Evolutionary conservation across 1,284 basidiomycete species (phyloP), one percentile per base, ranked within the genome.

Genomic region (Peniophora sp.): DNA sequence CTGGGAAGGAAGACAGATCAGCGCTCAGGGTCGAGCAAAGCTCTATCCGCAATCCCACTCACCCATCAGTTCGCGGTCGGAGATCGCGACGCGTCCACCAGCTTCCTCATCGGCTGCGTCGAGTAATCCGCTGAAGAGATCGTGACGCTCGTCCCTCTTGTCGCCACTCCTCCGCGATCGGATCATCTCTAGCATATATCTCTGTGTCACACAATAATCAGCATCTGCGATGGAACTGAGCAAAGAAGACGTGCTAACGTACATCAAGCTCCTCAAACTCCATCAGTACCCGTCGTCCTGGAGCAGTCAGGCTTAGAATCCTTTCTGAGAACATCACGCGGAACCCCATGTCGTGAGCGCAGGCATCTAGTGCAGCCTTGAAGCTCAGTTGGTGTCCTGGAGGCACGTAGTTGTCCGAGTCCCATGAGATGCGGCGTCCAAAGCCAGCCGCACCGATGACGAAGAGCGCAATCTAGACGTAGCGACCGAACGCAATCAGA

Each of bases 181-280:
- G 45, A 79, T 73, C 74, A 79, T 76, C 57, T 78, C 75, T 1
- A 61, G 54, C 68, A 79, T 75, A 51, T 78, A 78, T 39, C 51
- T 52, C 75, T 78, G 37, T 6, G 36, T 10, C 6, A 20, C n/a
- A 8, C 37, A 41, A 5, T 12, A 5, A 32, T 32, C 27, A 32
- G 27, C 27, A 12, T 6, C 27, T n/a, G 34, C n/a, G 34, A n/a
- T 36, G 34, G 34, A 36, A 10, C 10, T 10, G 34, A n/a, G 10
- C 34, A 36, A 36, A 36, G 10, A 36, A 22, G 15, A 10, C 14
- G 20, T 17, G 37, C 5, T 20, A 15, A 15, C 37, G 37, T 41
- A 75, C 76, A 53, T 69, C 56, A 11, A 79, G 55, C 54, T 79
- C 76, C 3, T 71, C 62, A 48, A 70, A 72, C 12, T 72, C 74